These are phyloP conservation scores for Vicia villosa DNA, from an alignment of 306 rosid genomes.

Conservation along the genomic window DNA sequence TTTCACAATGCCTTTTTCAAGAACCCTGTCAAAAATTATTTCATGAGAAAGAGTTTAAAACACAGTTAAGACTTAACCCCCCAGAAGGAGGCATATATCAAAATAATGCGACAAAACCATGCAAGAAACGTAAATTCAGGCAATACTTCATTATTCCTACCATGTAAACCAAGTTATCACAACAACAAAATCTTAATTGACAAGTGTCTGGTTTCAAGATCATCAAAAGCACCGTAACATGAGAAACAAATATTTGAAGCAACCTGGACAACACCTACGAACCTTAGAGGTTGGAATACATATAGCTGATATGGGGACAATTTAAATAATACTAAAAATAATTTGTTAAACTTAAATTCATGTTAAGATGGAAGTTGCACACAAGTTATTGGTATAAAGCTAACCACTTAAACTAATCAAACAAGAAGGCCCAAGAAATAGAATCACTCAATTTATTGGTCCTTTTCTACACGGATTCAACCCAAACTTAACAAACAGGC, in stretches of 20 bases:
- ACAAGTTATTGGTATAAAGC: no score
- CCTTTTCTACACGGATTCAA: no score
- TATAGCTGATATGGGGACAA: background rate
- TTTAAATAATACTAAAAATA: no score
- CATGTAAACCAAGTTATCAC: slow-evolving; percentile 25
- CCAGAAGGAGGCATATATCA: slow-evolving; percentile 23
- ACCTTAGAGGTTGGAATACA: background rate
- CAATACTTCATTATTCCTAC: background rate
- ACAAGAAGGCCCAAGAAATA: no score
- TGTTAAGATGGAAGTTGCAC: no score
- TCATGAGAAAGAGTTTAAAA: slow-evolving; percentile 25
- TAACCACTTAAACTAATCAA: no score
- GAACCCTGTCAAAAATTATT: slow-evolving; percentile 55
- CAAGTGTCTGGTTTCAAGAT: slow-evolving; percentile 5
- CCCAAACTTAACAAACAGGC: no score
- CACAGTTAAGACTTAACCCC: background rate
- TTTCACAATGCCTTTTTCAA: slow-evolving; percentile 49
- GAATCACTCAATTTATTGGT: no score
- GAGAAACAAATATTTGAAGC: slow-evolving; percentile 14
- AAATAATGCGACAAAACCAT: background rate
- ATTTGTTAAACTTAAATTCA: no score
- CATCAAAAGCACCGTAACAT: background rate
- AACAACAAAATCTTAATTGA: background rate
- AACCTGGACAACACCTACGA: slow-evolving; percentile 24
- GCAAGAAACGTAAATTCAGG: background rate